phyloP scores from a whole-genome alignment of 768 basidiomycete species.

The Leccinellum luteum region DNA sequence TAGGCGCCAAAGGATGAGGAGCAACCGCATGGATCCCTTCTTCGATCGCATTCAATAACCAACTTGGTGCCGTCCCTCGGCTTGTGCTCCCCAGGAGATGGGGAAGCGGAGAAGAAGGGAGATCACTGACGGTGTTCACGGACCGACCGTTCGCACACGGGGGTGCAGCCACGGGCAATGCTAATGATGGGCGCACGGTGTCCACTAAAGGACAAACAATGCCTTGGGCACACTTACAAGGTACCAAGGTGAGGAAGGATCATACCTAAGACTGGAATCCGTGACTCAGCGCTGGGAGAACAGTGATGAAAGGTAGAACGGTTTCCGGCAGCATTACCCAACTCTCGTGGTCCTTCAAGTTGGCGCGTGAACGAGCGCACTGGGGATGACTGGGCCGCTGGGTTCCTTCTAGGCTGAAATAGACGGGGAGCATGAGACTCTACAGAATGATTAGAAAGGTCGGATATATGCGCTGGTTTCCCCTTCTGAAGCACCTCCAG shows the following conservation, averaged over 20 bases:
- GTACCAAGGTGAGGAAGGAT: background rate
- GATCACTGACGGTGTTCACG: background rate
- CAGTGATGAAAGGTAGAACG: background rate
- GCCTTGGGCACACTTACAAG: slow-evolving; percentile 8
- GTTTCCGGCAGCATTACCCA: background rate
- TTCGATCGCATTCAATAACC: slow-evolving; percentile 6
- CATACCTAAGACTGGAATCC: slow-evolving; percentile 15
- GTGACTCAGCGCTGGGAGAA: slow-evolving; percentile 7
- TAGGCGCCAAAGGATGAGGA: background rate
- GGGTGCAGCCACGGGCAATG: background rate
- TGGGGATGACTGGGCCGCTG: slow-evolving; percentile 5
- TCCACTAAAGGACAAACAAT: slow-evolving; percentile 6
- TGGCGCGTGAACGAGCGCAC: background rate
- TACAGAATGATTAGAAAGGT: background rate
- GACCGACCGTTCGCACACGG: background rate
- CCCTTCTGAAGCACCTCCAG: background rate
- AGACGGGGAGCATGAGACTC: background rate
- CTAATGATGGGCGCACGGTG: background rate
- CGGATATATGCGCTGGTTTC: slow-evolving; percentile 17
- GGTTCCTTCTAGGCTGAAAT: background rate
- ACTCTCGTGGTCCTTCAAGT: too few relatives aligned
- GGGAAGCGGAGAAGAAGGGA: background rate
- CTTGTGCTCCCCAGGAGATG: background rate
- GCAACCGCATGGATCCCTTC: background rate
- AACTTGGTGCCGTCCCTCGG: background rate